Conservation (phyloP, 768 basidiomycete species). For the Amanita inopinata region DNA sequence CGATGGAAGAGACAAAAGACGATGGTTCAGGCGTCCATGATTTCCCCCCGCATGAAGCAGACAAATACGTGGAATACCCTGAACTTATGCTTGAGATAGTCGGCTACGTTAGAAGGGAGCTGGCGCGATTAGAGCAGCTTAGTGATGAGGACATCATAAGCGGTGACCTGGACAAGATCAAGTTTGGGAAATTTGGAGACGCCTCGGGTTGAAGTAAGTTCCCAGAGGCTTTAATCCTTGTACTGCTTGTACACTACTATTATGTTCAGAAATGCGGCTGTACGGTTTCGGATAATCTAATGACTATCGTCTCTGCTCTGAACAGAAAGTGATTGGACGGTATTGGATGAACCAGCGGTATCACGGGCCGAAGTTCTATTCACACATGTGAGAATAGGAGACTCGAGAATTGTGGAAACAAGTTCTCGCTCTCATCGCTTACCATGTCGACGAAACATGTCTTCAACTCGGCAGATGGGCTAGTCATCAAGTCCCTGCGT, state of each 20-base stretch:
- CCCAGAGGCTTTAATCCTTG: neutral
- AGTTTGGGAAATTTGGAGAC: constrained; percentile 26
- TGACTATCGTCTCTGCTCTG: too few species aligned
- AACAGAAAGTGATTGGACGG: too few species aligned
- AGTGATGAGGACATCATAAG: constrained; percentile 34
- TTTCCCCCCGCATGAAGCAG: constrained; percentile 47
- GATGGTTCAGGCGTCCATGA: constrained; percentile 69
- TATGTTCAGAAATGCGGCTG: neutral
- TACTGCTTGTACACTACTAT: neutral
- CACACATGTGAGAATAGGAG: neutral
- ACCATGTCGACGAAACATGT: constrained; percentile 34
- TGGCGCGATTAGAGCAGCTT: constrained; percentile 51
- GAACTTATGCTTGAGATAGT: constrained; percentile 66
- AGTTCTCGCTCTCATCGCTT: neutral
- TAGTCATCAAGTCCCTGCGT: constrained; percentile 32
- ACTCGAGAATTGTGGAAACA: neutral
- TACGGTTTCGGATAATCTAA: too few species aligned
- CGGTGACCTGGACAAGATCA: constrained; percentile 27
- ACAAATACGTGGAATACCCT: constrained; percentile 66
- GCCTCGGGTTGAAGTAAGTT: neutral
- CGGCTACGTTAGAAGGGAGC: constrained; percentile 62
- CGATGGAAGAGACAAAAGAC: constrained; percentile 49
- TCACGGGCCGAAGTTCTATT: neutral
- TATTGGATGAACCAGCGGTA: too few species aligned
- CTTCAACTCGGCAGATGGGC: constrained; percentile 29